phyloP scores from a whole-genome alignment of 495 filamentous ascomycete species.

The Neurospora pannonica region DNA sequence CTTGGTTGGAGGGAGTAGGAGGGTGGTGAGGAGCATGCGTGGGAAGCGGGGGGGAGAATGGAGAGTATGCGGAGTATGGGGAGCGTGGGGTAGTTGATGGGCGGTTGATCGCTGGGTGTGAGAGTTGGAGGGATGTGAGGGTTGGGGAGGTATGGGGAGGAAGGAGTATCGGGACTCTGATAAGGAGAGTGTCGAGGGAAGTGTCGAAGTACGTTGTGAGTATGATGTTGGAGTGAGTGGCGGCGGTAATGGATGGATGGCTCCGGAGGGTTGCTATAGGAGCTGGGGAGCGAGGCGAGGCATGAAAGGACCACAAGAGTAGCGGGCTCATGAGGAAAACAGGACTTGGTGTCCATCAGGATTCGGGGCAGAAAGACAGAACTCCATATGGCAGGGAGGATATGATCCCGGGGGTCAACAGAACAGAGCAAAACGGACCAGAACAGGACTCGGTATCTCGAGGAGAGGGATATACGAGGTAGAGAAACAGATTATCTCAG shows the following conservation, averaged over 20 bases:
- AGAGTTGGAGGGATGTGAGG: slow-evolving; percentile 53
- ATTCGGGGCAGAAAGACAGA: neutral
- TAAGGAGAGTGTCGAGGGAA: too few relatives aligned
- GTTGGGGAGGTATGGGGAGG: neutral
- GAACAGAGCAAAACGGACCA: neutral
- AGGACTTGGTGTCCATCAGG: neutral
- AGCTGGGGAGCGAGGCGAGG: neutral
- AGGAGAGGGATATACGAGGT: neutral
- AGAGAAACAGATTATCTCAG: neutral
- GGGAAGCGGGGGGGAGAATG: too few relatives aligned
- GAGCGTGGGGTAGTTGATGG: too few relatives aligned
- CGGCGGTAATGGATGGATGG: neutral
- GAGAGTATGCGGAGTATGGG: too few relatives aligned
- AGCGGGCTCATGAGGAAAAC: neutral
- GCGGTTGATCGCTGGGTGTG: too few relatives aligned
- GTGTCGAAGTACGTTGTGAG: too few relatives aligned
- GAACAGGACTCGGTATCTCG: neutral
- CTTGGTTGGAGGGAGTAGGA: slow-evolving; percentile 77
- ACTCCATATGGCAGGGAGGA: neutral
- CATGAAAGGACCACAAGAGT: neutral
- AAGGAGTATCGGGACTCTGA: too few relatives aligned
- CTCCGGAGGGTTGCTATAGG: too few relatives aligned
- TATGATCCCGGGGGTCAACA: neutral
- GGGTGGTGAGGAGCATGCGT: too few relatives aligned
- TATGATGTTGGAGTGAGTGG: too few relatives aligned